Conservation (phyloP, 2,329 filamentous ascomycete species). For the Botrytis fragariae region DNA sequence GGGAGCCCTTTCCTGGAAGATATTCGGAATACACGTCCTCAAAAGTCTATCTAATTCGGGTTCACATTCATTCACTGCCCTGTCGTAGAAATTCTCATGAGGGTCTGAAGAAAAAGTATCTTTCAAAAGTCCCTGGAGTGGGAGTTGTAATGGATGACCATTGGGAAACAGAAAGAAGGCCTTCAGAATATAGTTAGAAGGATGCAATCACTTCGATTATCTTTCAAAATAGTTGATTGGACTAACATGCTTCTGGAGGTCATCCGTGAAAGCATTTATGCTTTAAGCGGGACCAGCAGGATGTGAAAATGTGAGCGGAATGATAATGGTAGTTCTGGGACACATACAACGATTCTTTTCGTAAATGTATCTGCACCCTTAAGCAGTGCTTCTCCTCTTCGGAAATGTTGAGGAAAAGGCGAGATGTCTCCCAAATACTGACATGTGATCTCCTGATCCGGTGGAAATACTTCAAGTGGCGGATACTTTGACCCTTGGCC, state of each 20-base stretch:
- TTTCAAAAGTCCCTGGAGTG: background rate
- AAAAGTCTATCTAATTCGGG: background rate
- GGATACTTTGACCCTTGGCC: too few relatives aligned
- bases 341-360: background rate
- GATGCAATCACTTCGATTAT: background rate
- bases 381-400: too few relatives aligned
- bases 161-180: too few relatives aligned
- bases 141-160: accelerated
- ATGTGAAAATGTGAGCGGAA: background rate
- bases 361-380: too few relatives aligned
- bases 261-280: background rate
- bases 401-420: too few relatives aligned
- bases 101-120: background rate
- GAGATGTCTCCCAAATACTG: background rate
- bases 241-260: background rate
- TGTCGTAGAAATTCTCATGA: background rate
- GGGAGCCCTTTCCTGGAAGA: background rate
- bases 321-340: background rate
- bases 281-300: background rate
- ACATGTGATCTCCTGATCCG: background rate
- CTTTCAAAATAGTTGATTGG: background rate
- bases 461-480: too few relatives aligned
- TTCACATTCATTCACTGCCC: accelerated
- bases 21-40: background rate
- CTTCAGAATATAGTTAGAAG: background rate